Evolutionary conservation across 768 basidiomycete species (phyloP).

Genomic region (Gautieria morchelliformis): DNA sequence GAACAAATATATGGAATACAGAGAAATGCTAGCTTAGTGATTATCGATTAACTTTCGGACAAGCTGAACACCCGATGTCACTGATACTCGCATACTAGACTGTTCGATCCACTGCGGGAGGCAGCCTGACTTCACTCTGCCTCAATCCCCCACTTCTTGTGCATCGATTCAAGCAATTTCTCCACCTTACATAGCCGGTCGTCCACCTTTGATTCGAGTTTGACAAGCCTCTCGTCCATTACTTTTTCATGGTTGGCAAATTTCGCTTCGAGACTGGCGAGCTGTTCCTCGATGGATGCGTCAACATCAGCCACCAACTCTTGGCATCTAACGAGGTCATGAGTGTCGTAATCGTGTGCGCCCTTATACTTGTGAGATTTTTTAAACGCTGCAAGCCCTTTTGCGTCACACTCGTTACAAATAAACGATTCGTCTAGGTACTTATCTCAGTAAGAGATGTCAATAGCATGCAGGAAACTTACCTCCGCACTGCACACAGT

Average conservation of each 20-base stretch:
- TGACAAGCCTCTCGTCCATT: background rate
- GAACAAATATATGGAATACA: too few species aligned
- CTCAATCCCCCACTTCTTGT: background rate
- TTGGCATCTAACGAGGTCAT: background rate
- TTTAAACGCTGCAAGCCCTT: background rate
- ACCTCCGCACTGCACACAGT: background rate
- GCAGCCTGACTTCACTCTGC: too few species aligned
- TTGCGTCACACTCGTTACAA: background rate
- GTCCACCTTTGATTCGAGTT: background rate
- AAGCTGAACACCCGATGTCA: too few species aligned
- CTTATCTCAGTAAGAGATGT: background rate
- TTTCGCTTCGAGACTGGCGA: background rate
- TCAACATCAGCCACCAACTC: background rate
- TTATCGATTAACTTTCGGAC: too few species aligned
- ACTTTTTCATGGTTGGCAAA: background rate
- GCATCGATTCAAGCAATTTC: background rate
- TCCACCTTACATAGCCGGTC: background rate
- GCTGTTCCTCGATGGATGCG: background rate
- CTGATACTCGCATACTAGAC: too few species aligned
- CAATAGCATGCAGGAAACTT: too few species aligned
- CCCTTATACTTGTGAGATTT: background rate
- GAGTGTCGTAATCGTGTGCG: background rate
- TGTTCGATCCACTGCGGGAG: too few species aligned
- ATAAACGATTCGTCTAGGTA: background rate
- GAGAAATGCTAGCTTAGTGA: too few species aligned